Evolutionary conservation across 1,284 basidiomycete species (phyloP).

Genomic region (Malassezia cuniculi): DNA sequence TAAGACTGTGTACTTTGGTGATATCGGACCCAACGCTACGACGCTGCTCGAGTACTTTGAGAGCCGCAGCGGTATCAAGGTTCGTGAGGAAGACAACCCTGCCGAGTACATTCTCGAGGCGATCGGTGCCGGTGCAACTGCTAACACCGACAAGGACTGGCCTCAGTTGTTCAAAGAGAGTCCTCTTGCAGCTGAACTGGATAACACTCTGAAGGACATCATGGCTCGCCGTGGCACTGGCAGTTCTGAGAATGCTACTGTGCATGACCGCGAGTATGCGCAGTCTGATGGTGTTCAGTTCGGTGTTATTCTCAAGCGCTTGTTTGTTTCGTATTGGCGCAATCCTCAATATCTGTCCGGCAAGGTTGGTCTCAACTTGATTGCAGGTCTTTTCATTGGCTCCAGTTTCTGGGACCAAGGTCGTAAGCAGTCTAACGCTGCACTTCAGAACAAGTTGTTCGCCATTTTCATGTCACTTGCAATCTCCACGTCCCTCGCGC

Average conservation of each 20-base stretch:
- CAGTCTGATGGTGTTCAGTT: conserved; percentile 27
- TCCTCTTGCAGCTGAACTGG: conserved; percentile 13
- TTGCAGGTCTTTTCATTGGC: conserved; percentile 53
- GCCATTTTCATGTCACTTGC: conserved; percentile 48
- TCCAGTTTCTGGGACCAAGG: conserved; percentile 26
- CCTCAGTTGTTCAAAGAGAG: conserved; percentile 22
- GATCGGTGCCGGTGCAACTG: conserved; percentile 43
- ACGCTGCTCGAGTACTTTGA: conserved; percentile 52
- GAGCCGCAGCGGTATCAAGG: conserved; percentile 50
- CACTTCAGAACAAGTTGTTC: conserved; percentile 74
- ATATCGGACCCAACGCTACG: conserved; percentile 50
- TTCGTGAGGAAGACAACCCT: conserved; percentile 50
- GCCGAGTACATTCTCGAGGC: conserved; percentile 49
- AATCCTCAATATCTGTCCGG: conserved; percentile 23
- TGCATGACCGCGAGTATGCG: conserved; percentile 25
- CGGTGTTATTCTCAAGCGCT: conserved; percentile 22
- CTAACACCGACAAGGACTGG: conserved; percentile 26
- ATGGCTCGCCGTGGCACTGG: no score
- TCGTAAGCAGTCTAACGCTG: conserved; percentile 45
- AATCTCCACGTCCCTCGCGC: conserved; percentile 25
- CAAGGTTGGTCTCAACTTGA: conserved; percentile 48
- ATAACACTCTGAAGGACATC: conserved; percentile 12
- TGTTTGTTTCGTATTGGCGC: conserved; percentile 35
- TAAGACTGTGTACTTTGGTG: conserved; percentile 52
- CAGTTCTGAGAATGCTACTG: conserved; percentile 1